Conservation (phyloP, 1,284 basidiomycete species). For the Malassezia globosa region DNA sequence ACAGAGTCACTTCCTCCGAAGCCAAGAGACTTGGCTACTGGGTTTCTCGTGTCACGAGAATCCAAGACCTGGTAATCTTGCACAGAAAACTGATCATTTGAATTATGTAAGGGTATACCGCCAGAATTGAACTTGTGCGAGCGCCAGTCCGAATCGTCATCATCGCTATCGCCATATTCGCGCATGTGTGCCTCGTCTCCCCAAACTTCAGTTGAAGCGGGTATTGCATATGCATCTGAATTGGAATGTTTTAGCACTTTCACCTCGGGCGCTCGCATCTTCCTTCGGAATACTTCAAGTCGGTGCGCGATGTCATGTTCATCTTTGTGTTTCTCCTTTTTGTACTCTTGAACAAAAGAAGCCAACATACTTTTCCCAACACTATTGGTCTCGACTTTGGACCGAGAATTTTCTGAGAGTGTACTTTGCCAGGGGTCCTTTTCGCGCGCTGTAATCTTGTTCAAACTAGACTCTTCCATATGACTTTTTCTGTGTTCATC, state of each 20-base stretch:
- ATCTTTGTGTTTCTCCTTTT: background rate
- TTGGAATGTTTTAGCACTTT: background rate
- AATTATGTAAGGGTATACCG: constrained; percentile 14
- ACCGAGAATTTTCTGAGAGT: too few species aligned
- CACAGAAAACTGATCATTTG: constrained; percentile 12
- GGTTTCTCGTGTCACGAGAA: constrained; percentile 13
- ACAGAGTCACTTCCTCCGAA: constrained; percentile 3
- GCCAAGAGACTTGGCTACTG: constrained; percentile 4
- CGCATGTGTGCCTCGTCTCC: constrained; percentile 19
- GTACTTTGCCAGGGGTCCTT: too few species aligned
- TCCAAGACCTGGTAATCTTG: constrained; percentile 36
- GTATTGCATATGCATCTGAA: background rate
- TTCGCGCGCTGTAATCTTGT: too few species aligned
- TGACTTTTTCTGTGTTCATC: too few species aligned
- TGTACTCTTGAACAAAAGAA: background rate
- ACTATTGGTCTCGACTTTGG: background rate
- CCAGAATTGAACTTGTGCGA: constrained; percentile 26
- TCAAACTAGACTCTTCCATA: too few species aligned
- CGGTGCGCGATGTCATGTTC: background rate
- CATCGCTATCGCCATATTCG: constrained; percentile 37
- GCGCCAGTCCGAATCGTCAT: constrained; percentile 22
- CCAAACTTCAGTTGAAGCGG: background rate
- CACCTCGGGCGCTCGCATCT: background rate
- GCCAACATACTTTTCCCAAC: too few species aligned
- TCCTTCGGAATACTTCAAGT: background rate